Percentiles rank a stretch among this genome's conserved stretches.
These are phyloP conservation scores for Termitomyces sp. DNA, from an alignment of 768 basidiomycete genomes.

Conservation along the genomic window DNA sequence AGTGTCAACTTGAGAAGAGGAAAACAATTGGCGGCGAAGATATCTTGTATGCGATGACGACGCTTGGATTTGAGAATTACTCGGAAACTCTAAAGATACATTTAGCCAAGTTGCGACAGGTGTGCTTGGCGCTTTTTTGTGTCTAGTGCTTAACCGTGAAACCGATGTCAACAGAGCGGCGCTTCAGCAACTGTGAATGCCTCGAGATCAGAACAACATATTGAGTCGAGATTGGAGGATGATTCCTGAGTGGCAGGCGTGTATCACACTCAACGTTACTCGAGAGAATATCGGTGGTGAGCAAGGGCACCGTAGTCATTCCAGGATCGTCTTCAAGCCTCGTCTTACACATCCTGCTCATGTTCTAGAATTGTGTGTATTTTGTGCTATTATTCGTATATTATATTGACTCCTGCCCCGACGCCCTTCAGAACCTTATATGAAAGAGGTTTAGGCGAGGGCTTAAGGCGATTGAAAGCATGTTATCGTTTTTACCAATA, in stretches of 20 bases:
- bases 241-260: conserved; percentile 13
- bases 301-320: neutral
- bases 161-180: conserved; percentile 12
- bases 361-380: conserved; percentile 12
- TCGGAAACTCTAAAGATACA: conserved; percentile 90
- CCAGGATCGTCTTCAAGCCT: conserved; percentile 2
- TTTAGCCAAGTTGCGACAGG: conserved; percentile 84
- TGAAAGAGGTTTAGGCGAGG: neutral
- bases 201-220: conserved; percentile 21
- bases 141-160: conserved; percentile 1
- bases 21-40: conserved; percentile 99
- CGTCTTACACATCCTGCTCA: conserved; percentile 1
- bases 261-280: neutral
- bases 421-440: neutral
- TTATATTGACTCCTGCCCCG: conserved; percentile 5
- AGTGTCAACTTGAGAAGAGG: conserved; percentile 89
- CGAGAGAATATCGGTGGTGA: neutral
- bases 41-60: conserved; percentile 89
- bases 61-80: conserved; percentile 93
- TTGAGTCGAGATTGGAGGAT: conserved; percentile 23
- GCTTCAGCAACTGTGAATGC: conserved; percentile 15
- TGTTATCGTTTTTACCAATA: neutral
- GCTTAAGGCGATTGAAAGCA: neutral
- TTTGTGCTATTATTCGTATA: conserved; percentile 5
- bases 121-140: conserved; percentile 18